Evolutionary conservation across 371 early-diverging fungal genomes (phyloP), one percentile per base, ranked within the genome.

Genomic region (Mortierella sp.): DNA sequence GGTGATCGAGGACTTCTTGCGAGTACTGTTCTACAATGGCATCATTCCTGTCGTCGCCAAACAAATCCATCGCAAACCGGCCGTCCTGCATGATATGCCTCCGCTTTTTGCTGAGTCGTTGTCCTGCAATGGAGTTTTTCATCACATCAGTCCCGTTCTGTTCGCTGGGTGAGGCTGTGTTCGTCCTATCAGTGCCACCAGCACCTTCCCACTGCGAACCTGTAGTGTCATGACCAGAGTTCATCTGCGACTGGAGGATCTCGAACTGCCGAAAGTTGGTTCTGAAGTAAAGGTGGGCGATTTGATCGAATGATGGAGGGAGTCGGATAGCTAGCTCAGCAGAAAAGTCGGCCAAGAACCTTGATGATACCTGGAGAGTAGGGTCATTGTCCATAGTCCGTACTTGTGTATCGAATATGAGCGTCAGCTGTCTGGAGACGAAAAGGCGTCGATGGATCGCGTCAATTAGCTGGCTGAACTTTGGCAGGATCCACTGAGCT

Each of bases 41-140:
- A 48, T 80, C 84, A 48, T 84, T 81, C 76, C 44, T 80, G 24
- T 84, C 84, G 54, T 84, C 84, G 21, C 74, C 79, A 65, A 81
- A 79, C 35, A 81, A 56, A 71, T 85, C 85, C 78, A 81, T 85
- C 14, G 81, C 85, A 10, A 77, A 75, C 46, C 85, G 76, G 21
- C 85, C 85, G 29, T 85, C 81, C 75, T 85, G 85, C 82, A 85
- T 78, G 4, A 78, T 32, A n/a, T 74, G 75, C 43, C 84, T 81
- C 49, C 75, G 78, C 54, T 84, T 77, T 54, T 77, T 84, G 2
- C 78, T 58, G n/a, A 78, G 55, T 24, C 70, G 78, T 18, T 78
- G 81, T 16, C 51, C 29, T 14, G 72, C 27, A 29, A 74, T 48
- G 5, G 48, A 55, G 24, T 46, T 43, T 44, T 68, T 41, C 12